Conservation (phyloP, 1,284 basidiomycete genomes). For the Vanrija sp. region DNA sequence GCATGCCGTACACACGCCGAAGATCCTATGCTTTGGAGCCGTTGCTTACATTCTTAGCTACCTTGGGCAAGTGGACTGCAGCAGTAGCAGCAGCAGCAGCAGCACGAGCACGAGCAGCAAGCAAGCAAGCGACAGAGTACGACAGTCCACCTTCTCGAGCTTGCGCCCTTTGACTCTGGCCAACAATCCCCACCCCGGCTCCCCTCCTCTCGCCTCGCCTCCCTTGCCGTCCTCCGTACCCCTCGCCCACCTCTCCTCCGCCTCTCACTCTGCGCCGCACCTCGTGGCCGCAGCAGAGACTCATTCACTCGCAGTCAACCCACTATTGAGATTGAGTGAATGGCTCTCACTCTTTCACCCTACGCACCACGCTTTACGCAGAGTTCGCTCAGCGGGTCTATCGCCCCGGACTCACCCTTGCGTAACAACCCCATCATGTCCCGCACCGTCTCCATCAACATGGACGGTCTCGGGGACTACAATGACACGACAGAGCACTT, state of each 20-base stretch:
- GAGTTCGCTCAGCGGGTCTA: constrained; percentile 14
- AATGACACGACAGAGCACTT: constrained; percentile 8
- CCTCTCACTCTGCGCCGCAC: neutral
- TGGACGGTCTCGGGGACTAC: constrained; percentile 16
- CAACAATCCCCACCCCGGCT: neutral
- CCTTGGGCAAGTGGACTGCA: too few species aligned
- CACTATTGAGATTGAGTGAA: constrained; percentile 5
- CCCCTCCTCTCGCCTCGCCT: neutral
- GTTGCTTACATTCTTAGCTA: too few species aligned
- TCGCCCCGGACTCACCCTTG: constrained; percentile 8
- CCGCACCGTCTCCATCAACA: constrained; percentile 19
- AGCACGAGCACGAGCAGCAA: too few species aligned
- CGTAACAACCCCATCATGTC: constrained; percentile 11
- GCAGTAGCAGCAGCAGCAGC: too few species aligned
- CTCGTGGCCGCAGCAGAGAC: neutral
- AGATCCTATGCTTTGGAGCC: too few species aligned
- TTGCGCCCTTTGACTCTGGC: neutral
- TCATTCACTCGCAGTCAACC: neutral
- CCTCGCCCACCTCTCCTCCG: too few species aligned
- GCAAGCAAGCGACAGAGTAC: too few species aligned
- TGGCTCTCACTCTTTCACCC: constrained; percentile 19
- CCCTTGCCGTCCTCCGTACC: neutral
- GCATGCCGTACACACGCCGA: too few species aligned
- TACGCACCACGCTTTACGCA: constrained; percentile 16
- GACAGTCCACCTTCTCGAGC: neutral